Conservation (phyloP, 306 rosid genomes). For the Acacia crassicarpa region DNA sequence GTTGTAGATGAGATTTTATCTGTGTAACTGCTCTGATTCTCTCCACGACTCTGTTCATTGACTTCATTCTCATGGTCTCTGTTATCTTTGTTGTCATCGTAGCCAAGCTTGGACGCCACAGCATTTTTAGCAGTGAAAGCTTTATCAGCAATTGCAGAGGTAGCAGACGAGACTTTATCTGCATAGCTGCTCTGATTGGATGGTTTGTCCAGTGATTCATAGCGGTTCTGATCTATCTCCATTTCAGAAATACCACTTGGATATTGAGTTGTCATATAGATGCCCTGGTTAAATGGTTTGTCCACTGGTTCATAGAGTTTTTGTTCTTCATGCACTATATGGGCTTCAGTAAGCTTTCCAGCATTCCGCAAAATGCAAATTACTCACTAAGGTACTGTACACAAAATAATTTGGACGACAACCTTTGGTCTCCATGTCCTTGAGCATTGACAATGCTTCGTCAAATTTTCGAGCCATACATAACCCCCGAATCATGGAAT, state of each 20-base stretch:
- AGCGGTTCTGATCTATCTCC: conserved; percentile 20
- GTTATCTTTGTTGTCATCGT: background rate
- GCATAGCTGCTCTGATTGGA: conserved; percentile 29
- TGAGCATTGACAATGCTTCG: conserved; percentile 72
- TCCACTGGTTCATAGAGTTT: conserved; percentile 16
- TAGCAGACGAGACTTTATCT: conserved; percentile 22
- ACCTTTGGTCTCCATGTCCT: conserved; percentile 78
- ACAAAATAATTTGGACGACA: conserved; percentile 73
- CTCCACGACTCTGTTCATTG: background rate
- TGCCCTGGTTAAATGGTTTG: conserved; percentile 25
- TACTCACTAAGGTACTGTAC: conserved; percentile 64
- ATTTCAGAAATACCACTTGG: conserved; percentile 26
- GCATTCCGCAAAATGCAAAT: conserved; percentile 77
- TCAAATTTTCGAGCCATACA: conserved; percentile 75
- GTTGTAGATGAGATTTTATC: conserved; percentile 29
- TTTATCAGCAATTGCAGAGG: conserved; percentile 21
- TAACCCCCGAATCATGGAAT: conserved; percentile 82
- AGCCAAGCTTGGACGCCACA: background rate
- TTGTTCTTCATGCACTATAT: conserved; percentile 34
- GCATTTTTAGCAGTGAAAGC: conserved; percentile 37
- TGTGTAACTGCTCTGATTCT: conserved; percentile 30
- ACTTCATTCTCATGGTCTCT: background rate
- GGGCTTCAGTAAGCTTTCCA: conserved; percentile 63
- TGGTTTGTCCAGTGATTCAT: conserved; percentile 22
- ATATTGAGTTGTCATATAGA: background rate